Percentiles rank a stretch among this genome's conserved stretches.
phyloP scores from a whole-genome alignment of 2,329 filamentous ascomycete genomes.

The Alternaria consortialis region DNA sequence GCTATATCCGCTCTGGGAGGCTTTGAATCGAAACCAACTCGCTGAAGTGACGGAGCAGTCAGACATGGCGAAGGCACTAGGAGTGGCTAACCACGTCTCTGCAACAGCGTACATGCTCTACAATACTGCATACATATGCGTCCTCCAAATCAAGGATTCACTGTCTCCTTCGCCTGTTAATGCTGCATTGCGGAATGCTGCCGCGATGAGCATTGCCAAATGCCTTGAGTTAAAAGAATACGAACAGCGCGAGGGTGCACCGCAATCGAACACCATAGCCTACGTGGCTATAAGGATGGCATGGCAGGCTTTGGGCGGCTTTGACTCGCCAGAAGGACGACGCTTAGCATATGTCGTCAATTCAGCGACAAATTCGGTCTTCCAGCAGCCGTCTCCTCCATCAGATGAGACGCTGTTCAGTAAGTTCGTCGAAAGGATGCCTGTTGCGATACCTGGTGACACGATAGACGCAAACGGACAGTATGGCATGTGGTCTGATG shows the following conservation, averaged over 20 bases:
- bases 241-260: conserved; percentile 10
- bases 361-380: conserved; percentile 18
- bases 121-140: conserved; percentile 31
- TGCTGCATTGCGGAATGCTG: conserved; percentile 23
- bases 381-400: not conserved
- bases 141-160: conserved; percentile 31
- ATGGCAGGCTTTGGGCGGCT: conserved; percentile 37
- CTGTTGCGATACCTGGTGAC: not conserved
- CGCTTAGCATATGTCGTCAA: conserved; percentile 27
- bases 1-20: conserved; percentile 22
- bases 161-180: conserved; percentile 26
- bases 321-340: conserved; percentile 32
- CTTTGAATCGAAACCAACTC: conserved; percentile 25
- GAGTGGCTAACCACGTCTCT: conserved; percentile 29
- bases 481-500: not conserved
- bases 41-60: conserved; percentile 7
- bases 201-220: conserved; percentile 28
- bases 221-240: conserved; percentile 34
- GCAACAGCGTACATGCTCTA: conserved; percentile 40
- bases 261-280: conserved; percentile 35
- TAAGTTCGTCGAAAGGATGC: not conserved
- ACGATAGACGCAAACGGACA: not conserved
- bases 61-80: conserved; percentile 18
- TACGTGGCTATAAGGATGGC: conserved; percentile 39
- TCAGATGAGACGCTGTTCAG: not conserved